A percentile compares a stretch with the other conserved stretches of the same genome.
These are phyloP conservation scores for Pseudovirgaria hyperparasitica DNA, from an alignment of 2,329 filamentous ascomycete genomes.

Conservation along the genomic window DNA sequence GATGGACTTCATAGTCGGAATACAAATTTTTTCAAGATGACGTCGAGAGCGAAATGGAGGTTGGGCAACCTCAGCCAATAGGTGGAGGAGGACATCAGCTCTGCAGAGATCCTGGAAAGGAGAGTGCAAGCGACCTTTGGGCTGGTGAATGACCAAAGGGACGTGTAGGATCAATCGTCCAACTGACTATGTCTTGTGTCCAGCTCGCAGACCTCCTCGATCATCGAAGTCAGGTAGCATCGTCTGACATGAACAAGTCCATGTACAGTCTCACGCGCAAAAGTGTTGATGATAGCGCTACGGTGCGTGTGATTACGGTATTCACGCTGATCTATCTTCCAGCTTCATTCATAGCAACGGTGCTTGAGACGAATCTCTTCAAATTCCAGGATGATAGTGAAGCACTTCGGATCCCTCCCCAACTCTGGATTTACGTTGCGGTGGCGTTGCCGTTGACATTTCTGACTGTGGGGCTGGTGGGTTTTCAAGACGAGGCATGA, in stretches of 20 bases:
- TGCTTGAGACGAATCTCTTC: slow-evolving; percentile 10
- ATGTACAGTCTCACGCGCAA: slow-evolving; percentile 7
- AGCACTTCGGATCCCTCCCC: slow-evolving; percentile 1
- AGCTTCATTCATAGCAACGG: slow-evolving; percentile 8
- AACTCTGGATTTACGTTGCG: slow-evolving; percentile 8
- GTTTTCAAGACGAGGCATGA: slow-evolving; percentile 2
- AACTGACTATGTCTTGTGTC: neutral
- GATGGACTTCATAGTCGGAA: neutral
- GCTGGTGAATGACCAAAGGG: slow-evolving; percentile 4
- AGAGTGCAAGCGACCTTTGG: slow-evolving; percentile 6
- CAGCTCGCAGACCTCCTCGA: slow-evolving; percentile 6
- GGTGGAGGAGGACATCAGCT: slow-evolving; percentile 3
- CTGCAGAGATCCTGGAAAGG: slow-evolving; percentile 3
- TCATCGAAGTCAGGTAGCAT: slow-evolving; percentile 6
- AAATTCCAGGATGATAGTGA: slow-evolving; percentile 3
- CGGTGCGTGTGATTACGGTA: slow-evolving; percentile 8
- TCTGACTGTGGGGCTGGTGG: slow-evolving; percentile 5
- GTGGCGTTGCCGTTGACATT: slow-evolving; percentile 6
- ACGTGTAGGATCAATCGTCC: neutral
- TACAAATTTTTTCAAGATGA: neutral
- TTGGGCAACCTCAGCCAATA: neutral
- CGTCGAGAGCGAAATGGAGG: neutral
- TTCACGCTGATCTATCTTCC: slow-evolving; percentile 10
- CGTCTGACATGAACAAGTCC: slow-evolving; percentile 5
- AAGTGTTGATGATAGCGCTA: slow-evolving; percentile 8